Base-by-base conservation (phyloP, 257 asterid genomes). In the Parsonsia alboflavescens region DNA sequence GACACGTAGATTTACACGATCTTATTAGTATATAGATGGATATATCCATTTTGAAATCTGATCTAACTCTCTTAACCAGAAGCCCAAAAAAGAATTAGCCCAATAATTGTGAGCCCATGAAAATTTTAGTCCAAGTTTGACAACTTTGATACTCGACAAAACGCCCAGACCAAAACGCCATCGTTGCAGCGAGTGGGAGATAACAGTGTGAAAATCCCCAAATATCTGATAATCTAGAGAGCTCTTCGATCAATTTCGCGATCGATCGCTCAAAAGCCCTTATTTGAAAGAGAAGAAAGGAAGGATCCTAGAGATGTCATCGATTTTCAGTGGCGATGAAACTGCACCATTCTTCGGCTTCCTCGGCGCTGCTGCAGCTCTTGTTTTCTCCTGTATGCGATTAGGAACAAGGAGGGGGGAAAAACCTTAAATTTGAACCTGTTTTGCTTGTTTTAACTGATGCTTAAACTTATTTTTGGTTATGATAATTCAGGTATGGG, bases 311-410 rank as follows among this genome's bases (percentile, higher is more conserved):
- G 54, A 54, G 50, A 82, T 78, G 85, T 45, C 84, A 2, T 70
- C 84, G 45, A 39, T 45, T 39, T 82, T 82, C 74, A 79, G 70
- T 58, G 84, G 84, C 56, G 81, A 80, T 76, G 78, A 80, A 76
- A 80, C 84, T 21, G 84, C 84, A 0, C 84, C 84, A 36, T 75
- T 80, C 71, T 80, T 80, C 68, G 84, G 84, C 42, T 80, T 76
- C 78, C 84, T 80, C 39, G 81, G 81, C 75, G 84, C 81, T 21
- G 78, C 84, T 22, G 84, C 84, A 3, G 81, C 84, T 11, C 86
- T 82, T 21, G 86, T 82, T 64, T 82, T 82, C 81, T 82, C 86
- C 72, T 82, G 86, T 82, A 77, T 24, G 73, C 48, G 28, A 54
- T 54, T 54, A 21, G 12, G 50, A 46, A 46, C 8, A 46, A 8